Evolutionary conservation across 768 basidiomycete genomes (phyloP), one percentile per base, ranked within the genome.

Genomic region (Grammothele lineata): DNA sequence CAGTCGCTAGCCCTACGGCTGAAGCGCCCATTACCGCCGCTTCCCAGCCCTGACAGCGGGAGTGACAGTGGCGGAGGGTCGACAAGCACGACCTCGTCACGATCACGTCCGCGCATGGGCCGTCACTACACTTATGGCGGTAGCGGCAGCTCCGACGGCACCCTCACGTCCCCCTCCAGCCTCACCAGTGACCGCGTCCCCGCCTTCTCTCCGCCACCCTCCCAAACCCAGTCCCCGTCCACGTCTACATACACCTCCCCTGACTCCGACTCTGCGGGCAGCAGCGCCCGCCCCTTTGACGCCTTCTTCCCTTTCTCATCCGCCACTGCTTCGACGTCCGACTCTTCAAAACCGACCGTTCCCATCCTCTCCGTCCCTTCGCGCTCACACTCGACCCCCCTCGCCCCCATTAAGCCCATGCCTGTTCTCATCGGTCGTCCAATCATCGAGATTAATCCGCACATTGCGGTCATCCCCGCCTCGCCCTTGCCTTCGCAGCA

Each of bases 401-500:
- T 48, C 21, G n/a, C n/a, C n/a, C n/a, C n/a, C n/a, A n/a, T n/a
- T n/a, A 32, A 15, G n/a, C 12, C 37, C 7, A 47, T 47, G 50
- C 32, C 40, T 8, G 30, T 17, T 10, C 17, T 38, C 45, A 24
- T 32, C 45, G 15, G 41, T 18, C 34, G 24, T 23, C 18, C 40
- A 9, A 43, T 42, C 33, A 37, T 41, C 26, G 27, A 7, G 8
- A 7, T 7, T 14, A 7, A 30, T 14, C 27, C 35, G 35, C 45
- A 43, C 34, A 53, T 53, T 27, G 38, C 51, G 18, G 51, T 53
- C n/a, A 53, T 47, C 7, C 51, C 51, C n/a, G 51, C 51, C 3
- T 53, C 51, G 3, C 51, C 51, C 5, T 15, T 14, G 23, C 43
- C 43, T 5, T 27, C 41, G 1, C 22, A 26, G 10, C 19, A 17